A percentile compares a stretch with the other conserved stretches of the same genome.
These are phyloP conservation scores for Dictyostelium discoideum DNA, from an alignment of 78 protist genomes.

Conservation along the genomic window DNA sequence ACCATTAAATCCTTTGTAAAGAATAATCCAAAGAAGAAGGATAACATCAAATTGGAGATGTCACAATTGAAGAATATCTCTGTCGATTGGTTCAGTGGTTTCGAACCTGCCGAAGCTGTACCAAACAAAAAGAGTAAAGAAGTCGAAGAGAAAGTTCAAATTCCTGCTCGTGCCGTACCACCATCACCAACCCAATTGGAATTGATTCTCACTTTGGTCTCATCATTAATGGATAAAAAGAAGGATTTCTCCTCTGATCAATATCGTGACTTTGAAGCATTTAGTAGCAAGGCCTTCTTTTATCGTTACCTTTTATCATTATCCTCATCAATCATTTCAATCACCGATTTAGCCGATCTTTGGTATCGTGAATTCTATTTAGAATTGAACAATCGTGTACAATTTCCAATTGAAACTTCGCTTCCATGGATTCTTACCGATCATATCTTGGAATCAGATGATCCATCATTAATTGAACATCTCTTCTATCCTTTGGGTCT, in stretches of 20 bases:
- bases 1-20: conserved; percentile 68
- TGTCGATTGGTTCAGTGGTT: conserved; percentile 86
- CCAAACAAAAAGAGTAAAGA: conserved; percentile 52
- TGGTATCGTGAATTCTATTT: conserved; percentile 95
- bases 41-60: conserved; percentile 63
- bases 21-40: conserved; percentile 75
- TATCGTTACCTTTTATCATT: conserved; percentile 69
- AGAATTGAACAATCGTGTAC: conserved; percentile 83
- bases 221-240: conserved; percentile 46
- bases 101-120: conserved; percentile 72
- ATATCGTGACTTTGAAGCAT: conserved; percentile 1
- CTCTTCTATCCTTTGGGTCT: conserved; percentile 90
- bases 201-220: conserved; percentile 30
- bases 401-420: conserved; percentile 94
- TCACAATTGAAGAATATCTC: conserved; percentile 66
- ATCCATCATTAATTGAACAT: conserved; percentile 75
- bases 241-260: conserved; percentile 55
- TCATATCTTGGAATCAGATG: conserved; percentile 82
- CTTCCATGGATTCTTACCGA: conserved; percentile 93
- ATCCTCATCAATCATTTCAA: conserved; percentile 6
- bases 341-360: conserved; percentile 90
- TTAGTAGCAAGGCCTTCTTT: conserved; percentile 55
- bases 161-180: conserved; percentile 70
- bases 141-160: conserved; percentile 19
- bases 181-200: conserved; percentile 84